Conservation (phyloP, 495 filamentous ascomycete genomes). For the Pseudomonodictys pantanalensis region DNA sequence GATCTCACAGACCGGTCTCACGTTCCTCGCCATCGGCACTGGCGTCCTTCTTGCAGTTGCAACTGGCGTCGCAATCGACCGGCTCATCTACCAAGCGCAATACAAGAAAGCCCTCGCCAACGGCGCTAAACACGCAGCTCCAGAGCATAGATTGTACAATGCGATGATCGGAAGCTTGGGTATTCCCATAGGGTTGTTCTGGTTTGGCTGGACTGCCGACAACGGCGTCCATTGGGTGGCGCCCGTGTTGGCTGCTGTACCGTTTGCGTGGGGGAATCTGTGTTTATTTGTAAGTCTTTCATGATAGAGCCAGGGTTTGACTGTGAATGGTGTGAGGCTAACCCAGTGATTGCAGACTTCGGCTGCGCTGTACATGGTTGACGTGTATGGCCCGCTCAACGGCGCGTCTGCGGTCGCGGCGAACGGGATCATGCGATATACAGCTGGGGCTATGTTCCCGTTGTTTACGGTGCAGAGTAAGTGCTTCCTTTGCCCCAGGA, state of each 20-base stretch:
- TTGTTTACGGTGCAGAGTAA: conserved; percentile 51
- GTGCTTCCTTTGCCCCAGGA: not conserved
- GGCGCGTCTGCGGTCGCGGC: conserved; percentile 62
- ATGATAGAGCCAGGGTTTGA: not conserved
- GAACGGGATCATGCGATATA: conserved; percentile 63
- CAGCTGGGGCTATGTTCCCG: conserved; percentile 61
- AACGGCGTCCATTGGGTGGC: conserved; percentile 58
- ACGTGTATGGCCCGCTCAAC: conserved; percentile 56
- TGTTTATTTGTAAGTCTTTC: conserved; percentile 50
- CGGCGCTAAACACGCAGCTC: conserved; percentile 66
- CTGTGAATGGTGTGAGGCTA: not conserved
- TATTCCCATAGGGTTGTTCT: conserved; percentile 65
- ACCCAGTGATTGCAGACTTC: conserved; percentile 33
- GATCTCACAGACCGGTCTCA: conserved; percentile 49
- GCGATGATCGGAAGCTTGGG: conserved; percentile 75
- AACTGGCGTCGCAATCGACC: conserved; percentile 49
- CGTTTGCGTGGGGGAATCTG: conserved; percentile 68
- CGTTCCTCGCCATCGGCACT: conserved; percentile 57
- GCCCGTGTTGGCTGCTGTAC: conserved; percentile 64
- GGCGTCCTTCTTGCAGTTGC: conserved; percentile 53
- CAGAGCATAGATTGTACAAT: conserved; percentile 87
- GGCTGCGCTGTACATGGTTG: conserved; percentile 54
- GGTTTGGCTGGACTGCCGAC: conserved; percentile 65
- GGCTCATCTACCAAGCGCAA: conserved; percentile 41
- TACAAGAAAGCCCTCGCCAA: conserved; percentile 46